Base-by-base conservation (phyloP, 345 rosid species). In the Boechera divaricarpa region DNA sequence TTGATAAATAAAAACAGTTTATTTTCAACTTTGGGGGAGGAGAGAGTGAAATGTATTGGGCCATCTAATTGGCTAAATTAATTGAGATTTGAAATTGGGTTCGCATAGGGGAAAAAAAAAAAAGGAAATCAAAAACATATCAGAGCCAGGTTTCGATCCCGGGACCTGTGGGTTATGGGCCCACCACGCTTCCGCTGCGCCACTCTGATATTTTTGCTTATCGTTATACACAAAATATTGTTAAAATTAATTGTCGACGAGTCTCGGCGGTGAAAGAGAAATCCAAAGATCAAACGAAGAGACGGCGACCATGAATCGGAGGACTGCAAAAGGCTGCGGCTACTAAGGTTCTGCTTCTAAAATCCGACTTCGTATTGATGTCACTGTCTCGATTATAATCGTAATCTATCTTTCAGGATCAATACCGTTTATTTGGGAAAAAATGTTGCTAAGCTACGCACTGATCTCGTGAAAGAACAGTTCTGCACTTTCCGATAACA, bases 141-240 rank as follows among this genome's bases (percentile, higher is more conserved):
- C 76, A 85, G 83, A 85, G 86, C 86, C 89, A 83, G 85, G 89
- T 90, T 90, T 90, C 92, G 88, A 88, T 90, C 92, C 87, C 82
- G 85, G 88, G 86, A 86, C 87, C 89, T 88, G 86, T 90, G 90
- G 90, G 88, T 87, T 89, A 91, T 86, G 87, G 91, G 90, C 89
- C 91, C 89, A 87, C 87, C 89, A 87, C 90, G 87, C 91, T 85
- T 89, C 88, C 91, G 88, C 92, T 86, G 91, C 91, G 91, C 89
- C 90, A 87, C 91, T 91, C 87, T 89, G 91, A 88, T 90, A 0
- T 4, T 54, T 28, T 44, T 57, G 52, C 0, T 12, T 0, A 0
- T 11, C 0, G 0, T 11, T 0, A 3, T 42, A 42, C 45, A 3
- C 0, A 3, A 4, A 8, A 7, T 35, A 6, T 35, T 35, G 0